Percentiles rank a stretch among this genome's conserved stretches.
Evolutionary conservation across 805 yeast genomes (phyloP).

Genomic region (Lipomyces lipofer): DNA sequence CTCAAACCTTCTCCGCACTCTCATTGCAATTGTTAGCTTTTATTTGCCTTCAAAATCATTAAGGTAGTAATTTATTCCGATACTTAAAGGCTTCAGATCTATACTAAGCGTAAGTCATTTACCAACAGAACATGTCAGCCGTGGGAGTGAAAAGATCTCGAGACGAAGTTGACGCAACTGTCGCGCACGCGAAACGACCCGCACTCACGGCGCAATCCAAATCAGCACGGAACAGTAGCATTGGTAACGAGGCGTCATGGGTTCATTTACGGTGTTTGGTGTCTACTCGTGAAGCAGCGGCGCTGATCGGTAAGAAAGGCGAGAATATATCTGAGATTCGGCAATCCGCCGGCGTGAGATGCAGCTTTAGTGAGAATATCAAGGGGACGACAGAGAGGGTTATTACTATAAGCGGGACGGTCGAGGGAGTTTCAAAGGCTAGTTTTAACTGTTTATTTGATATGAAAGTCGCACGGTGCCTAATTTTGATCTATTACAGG

Average conservation of each 20-base stretch:
- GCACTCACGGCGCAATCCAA: too few relatives aligned
- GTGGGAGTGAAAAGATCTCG: too few relatives aligned
- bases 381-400: slow-evolving; percentile 19
- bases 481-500: background rate
- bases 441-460: background rate
- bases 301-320: slow-evolving; percentile 24
- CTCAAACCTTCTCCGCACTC: too few relatives aligned
- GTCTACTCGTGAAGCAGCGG: slow-evolving; percentile 28
- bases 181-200: too few relatives aligned
- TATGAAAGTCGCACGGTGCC: background rate
- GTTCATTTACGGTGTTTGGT: slow-evolving; percentile 21
- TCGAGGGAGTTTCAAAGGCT: slow-evolving; percentile 11
- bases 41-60: too few relatives aligned
- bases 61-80: too few relatives aligned
- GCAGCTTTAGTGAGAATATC: slow-evolving; percentile 19
- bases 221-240: too few relatives aligned
- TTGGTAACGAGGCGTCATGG: slow-evolving; percentile 10
- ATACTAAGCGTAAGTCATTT: too few relatives aligned
- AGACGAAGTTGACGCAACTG: too few relatives aligned
- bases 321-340: slow-evolving; percentile 17
- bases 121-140: too few relatives aligned
- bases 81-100: too few relatives aligned
- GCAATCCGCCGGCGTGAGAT: slow-evolving; percentile 16
- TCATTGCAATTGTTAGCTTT: too few relatives aligned
- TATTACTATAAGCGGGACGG: slow-evolving; percentile 18